A percentile compares a stretch with the other conserved stretches of the same genome.
These are phyloP conservation scores for Trichoderma hamatum DNA, from an alignment of 2,329 filamentous ascomycete genomes.

Conservation along the genomic window DNA sequence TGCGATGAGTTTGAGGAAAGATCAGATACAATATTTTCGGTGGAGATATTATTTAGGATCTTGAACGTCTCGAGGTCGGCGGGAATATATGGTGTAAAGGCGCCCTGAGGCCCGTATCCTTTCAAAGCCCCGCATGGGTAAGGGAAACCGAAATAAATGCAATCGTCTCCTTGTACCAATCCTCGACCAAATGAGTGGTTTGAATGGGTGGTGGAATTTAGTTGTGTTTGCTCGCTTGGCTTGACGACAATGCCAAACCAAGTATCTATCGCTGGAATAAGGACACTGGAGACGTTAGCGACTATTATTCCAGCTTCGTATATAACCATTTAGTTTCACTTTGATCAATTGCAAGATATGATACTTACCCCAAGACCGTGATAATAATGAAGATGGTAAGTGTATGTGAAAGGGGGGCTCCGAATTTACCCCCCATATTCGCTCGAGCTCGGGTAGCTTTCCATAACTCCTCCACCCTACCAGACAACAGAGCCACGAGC, in stretches of 20 bases:
- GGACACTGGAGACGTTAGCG: not conserved
- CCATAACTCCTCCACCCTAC: not conserved
- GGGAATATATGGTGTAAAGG: not conserved
- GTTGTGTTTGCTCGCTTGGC: not conserved
- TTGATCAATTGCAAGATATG: not conserved
- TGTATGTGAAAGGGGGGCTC: not conserved
- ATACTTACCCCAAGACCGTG: not conserved
- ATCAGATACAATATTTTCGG: not conserved
- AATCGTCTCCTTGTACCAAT: not conserved
- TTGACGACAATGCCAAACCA: slow-evolving; percentile 7
- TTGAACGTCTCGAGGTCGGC: not conserved
- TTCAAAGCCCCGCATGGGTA: not conserved
- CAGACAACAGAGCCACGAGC: not conserved
- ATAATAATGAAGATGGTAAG: not conserved
- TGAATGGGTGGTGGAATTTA: not conserved
- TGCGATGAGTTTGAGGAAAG: not conserved
- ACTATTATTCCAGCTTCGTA: fast-evolving
- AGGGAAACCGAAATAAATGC: not conserved
- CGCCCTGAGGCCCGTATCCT: not conserved
- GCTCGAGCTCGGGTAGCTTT: not conserved
- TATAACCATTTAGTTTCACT: too few relatives aligned
- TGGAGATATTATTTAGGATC: not conserved
- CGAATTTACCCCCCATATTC: not conserved
- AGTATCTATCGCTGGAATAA: slow-evolving; percentile 1
- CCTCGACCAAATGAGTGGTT: not conserved